These are phyloP conservation scores for Apostasia ramifera DNA, from an alignment of 106 monocot genomes.

Conservation along the genomic window DNA sequence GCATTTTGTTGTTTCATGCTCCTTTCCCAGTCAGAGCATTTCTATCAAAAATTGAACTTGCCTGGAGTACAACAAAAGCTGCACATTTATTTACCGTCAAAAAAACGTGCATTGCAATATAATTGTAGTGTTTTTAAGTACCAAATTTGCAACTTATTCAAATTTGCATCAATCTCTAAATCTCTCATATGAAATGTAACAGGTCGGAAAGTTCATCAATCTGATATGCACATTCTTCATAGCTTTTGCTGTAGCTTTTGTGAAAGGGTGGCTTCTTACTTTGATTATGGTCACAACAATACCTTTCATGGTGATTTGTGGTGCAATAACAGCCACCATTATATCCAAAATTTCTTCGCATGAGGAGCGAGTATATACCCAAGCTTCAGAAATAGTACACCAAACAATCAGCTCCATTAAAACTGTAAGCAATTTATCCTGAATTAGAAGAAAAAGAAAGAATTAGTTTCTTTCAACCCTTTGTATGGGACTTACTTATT, in stretches of 20 bases:
- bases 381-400: constrained; percentile 29
- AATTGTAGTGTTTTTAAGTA: too few relatives aligned
- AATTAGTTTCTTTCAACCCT: too few relatives aligned
- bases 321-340: constrained; percentile 14
- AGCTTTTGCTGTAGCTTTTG: constrained; percentile 31
- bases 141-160: too few relatives aligned
- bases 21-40: too few relatives aligned
- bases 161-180: neutral
- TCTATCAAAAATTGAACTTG: too few relatives aligned
- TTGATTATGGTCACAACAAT: constrained; percentile 36
- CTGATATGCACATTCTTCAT: constrained; percentile 32
- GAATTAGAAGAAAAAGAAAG: too few relatives aligned
- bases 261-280: constrained; percentile 42
- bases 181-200: neutral
- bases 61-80: too few relatives aligned
- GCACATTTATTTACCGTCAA: too few relatives aligned
- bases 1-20: too few relatives aligned
- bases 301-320: constrained; percentile 31
- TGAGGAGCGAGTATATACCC: constrained; percentile 33
- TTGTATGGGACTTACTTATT: too few relatives aligned
- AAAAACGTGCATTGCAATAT: too few relatives aligned
- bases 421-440: constrained; percentile 21
- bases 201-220: constrained; percentile 50
- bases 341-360: constrained; percentile 25
- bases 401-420: constrained; percentile 48